Evolutionary conservation across 345 rosid genomes (phyloP).

Genomic region (Citrus cavaleriei): DNA sequence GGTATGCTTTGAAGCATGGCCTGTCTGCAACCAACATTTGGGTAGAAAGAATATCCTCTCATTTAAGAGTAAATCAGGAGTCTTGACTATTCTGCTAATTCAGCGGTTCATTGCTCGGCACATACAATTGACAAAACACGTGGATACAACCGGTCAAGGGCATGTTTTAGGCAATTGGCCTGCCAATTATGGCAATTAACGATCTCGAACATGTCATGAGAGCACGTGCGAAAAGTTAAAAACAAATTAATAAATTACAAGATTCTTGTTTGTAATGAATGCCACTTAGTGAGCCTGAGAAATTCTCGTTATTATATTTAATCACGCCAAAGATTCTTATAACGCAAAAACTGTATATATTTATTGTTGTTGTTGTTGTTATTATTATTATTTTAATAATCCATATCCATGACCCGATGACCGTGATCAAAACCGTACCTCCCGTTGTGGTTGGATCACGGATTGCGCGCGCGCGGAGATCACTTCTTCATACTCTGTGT

Average conservation of each 20-base stretch:
- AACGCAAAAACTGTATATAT: too few species aligned
- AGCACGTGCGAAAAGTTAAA: conserved; percentile 7
- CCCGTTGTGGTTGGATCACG: background rate
- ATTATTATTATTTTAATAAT: too few species aligned
- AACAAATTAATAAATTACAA: background rate
- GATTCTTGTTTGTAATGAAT: conserved; percentile 1
- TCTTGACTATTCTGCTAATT: too few species aligned
- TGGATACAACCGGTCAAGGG: background rate
- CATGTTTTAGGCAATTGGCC: background rate
- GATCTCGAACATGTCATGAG: background rate
- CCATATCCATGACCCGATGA: background rate
- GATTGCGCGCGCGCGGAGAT: background rate
- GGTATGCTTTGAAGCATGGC: background rate
- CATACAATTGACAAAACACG: too few species aligned
- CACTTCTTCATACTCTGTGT: background rate
- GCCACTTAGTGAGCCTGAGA: background rate
- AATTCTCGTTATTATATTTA: background rate
- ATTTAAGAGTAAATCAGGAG: too few species aligned
- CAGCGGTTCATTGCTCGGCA: too few species aligned
- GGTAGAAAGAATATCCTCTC: background rate
- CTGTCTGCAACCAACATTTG: background rate
- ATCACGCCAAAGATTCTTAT: background rate
- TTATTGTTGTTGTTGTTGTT: too few species aligned
- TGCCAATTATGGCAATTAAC: background rate
- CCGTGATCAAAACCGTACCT: background rate